Conservation (phyloP, 768 basidiomycete species). For the Clathrus columnatus region DNA sequence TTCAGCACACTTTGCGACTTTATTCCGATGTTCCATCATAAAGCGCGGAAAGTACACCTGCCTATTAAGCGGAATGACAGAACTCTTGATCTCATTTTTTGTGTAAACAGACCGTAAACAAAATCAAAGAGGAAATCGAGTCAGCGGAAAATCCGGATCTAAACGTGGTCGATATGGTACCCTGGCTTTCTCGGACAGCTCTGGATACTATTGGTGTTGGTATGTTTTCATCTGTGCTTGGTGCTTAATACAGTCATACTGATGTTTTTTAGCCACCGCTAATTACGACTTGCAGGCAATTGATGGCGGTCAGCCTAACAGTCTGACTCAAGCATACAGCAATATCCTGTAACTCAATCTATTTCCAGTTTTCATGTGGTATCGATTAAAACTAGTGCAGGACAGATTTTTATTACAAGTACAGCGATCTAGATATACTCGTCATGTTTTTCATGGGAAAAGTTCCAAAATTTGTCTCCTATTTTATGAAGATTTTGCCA, state of each 20-base stretch:
- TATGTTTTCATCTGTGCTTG: neutral
- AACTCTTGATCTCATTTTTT: neutral
- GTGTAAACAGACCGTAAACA: slow-evolving; percentile 16
- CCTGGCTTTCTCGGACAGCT: slow-evolving; percentile 18
- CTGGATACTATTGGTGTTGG: slow-evolving; percentile 21
- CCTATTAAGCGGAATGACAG: neutral
- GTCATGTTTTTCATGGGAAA: slow-evolving; percentile 23
- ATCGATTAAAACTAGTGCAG: neutral
- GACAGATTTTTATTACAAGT: neutral
- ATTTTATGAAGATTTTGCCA: slow-evolving; percentile 22
- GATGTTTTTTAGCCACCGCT: slow-evolving; percentile 16
- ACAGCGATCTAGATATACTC: slow-evolving; percentile 12
- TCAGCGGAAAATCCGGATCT: slow-evolving; percentile 3
- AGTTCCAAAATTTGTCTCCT: slow-evolving; percentile 20
- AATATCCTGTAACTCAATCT: neutral
- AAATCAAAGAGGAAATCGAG: slow-evolving; percentile 17
- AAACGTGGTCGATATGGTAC: slow-evolving; percentile 15
- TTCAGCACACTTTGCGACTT: slow-evolving; percentile 19
- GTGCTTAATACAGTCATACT: neutral
- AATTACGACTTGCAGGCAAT: slow-evolving; percentile 18
- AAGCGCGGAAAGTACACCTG: slow-evolving; percentile 13
- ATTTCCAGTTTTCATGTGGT: neutral
- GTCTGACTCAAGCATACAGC: neutral
- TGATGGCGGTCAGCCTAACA: slow-evolving; percentile 7
- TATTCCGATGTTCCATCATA: slow-evolving; percentile 19